These are phyloP conservation scores for Globisporangium lucens DNA, from an alignment of 352 stramenopile genomes.

Conservation along the genomic window DNA sequence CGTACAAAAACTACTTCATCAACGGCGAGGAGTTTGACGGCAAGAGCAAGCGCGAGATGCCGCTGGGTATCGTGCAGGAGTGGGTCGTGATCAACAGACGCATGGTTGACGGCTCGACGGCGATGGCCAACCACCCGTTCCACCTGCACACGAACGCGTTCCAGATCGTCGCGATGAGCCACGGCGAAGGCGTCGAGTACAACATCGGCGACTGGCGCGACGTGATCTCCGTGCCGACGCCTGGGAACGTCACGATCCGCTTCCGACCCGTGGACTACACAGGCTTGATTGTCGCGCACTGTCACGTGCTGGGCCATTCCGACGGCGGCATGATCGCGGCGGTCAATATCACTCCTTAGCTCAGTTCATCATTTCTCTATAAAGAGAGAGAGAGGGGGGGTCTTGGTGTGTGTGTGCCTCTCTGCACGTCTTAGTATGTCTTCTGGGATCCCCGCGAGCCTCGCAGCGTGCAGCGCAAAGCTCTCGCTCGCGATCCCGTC, in stretches of 20 bases:
- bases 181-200: slow-evolving; percentile 69
- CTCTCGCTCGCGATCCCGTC: slow-evolving; percentile 33
- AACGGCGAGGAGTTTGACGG: slow-evolving; percentile 60
- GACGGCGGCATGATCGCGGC: slow-evolving; percentile 76
- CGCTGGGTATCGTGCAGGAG: slow-evolving; percentile 57
- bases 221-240: slow-evolving; percentile 69
- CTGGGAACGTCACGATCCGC: slow-evolving; percentile 79
- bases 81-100: slow-evolving; percentile 68
- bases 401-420: not conserved
- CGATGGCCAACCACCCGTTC: slow-evolving; percentile 78
- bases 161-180: slow-evolving; percentile 72
- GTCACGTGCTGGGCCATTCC: slow-evolving; percentile 77
- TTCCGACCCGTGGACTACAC: slow-evolving; percentile 68
- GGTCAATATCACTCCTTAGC: slow-evolving; percentile 43
- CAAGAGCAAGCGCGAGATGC: slow-evolving; percentile 46
- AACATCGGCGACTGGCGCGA: slow-evolving; percentile 78
- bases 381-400: not conserved
- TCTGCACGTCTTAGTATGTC: slow-evolving; percentile 6
- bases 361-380: not conserved
- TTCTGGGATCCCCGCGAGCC: slow-evolving; percentile 4
- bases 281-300: slow-evolving; percentile 65
- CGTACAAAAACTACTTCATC: slow-evolving; percentile 75
- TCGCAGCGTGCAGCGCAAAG: slow-evolving; percentile 7
- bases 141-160: slow-evolving; percentile 86
- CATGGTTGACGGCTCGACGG: slow-evolving; percentile 35